phyloP scores from a whole-genome alignment of 345 rosid genomes.

The Ricinus communis region DNA sequence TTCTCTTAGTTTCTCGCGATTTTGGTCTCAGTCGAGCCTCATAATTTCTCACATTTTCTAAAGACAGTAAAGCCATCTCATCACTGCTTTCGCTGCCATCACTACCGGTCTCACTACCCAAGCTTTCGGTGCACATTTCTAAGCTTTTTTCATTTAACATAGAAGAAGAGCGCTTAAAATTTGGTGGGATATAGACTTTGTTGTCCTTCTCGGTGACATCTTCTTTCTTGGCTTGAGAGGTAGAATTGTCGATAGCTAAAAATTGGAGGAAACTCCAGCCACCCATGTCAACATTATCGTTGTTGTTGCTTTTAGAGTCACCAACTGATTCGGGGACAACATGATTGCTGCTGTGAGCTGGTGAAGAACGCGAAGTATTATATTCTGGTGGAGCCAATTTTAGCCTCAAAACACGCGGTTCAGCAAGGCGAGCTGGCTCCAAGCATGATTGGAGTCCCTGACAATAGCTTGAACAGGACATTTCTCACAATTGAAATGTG shows the following conservation, averaged over 20 bases:
- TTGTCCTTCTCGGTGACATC: neutral
- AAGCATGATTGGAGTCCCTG: slow-evolving; percentile 56
- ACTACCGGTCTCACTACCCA: slow-evolving; percentile 29
- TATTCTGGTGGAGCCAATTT: slow-evolving; percentile 39
- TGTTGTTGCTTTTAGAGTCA: slow-evolving; percentile 11
- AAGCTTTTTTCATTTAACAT: slow-evolving; percentile 21
- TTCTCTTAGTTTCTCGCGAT: neutral
- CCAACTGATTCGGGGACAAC: slow-evolving; percentile 3
- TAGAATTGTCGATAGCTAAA: neutral
- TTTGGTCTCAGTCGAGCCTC: neutral
- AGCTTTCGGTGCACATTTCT: slow-evolving; percentile 29
- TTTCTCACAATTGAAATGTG: slow-evolving; percentile 19
- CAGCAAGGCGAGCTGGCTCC: slow-evolving; percentile 32
- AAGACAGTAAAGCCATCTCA: slow-evolving; percentile 2
- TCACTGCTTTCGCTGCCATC: slow-evolving; percentile 12
- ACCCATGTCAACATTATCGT: slow-evolving; percentile 12
- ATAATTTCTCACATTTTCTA: neutral
- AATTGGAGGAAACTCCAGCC: slow-evolving; percentile 30
- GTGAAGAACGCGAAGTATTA: neutral
- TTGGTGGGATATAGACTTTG: slow-evolving; percentile 13
- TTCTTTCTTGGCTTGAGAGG: neutral
- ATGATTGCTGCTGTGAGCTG: neutral
- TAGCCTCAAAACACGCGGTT: slow-evolving; percentile 39
- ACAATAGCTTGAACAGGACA: slow-evolving; percentile 45
- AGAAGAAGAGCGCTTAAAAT: slow-evolving; percentile 7